Base-by-base conservation (phyloP, 768 basidiomycete species). In the Lentinula guzmanii region DNA sequence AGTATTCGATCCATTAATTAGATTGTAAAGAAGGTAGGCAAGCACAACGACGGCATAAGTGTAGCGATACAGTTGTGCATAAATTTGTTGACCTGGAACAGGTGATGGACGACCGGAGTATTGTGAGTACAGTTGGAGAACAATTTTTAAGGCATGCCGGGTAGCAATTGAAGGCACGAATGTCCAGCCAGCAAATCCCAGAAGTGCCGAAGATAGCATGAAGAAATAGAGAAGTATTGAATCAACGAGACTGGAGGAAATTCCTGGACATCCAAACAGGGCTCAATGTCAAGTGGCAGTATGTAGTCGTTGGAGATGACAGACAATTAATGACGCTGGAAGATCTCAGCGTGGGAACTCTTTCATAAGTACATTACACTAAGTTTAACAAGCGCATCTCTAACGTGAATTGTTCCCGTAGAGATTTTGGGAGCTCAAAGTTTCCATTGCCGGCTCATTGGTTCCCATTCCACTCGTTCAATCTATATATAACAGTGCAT, bases 401-500 rank as follows among this genome's bases (percentile, higher is more conserved):
- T 45, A 45, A 45, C 43, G 15, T 18, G 39, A 41, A 24, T 28
- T 28, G 28, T 28, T 28, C 28, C 28, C 28, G 28, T 28, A 28
- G 28, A 28, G 28, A 28, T 28, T 28, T 4, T 28, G 28, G 28
- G 28, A 28, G 37, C 5, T 56, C 55, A 56, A 24, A 56, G 55
- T n/a, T 56, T 56, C 41, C n/a, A 41, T 16, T 31, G 39, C 28
- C 41, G 55, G 15, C 5, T 28, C 48, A 73, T 62, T 39, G 85
- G 80, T 63, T 88, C 80, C 87, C 89, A 91, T 67, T 86, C 81
- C 39, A 86, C 82, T 7, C 87, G 81, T 67, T 86, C 85, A 41
- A 87, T 73, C 86, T 87, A 61, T 24, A 11, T 65, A 56, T 34
- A 48, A 33, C 13, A 61, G 37, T 37, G 13, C 33, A 64, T 60